These are phyloP conservation scores for Talaromyces marneffei DNA, from an alignment of 2,329 filamentous ascomycete genomes.

Conservation along the genomic window DNA sequence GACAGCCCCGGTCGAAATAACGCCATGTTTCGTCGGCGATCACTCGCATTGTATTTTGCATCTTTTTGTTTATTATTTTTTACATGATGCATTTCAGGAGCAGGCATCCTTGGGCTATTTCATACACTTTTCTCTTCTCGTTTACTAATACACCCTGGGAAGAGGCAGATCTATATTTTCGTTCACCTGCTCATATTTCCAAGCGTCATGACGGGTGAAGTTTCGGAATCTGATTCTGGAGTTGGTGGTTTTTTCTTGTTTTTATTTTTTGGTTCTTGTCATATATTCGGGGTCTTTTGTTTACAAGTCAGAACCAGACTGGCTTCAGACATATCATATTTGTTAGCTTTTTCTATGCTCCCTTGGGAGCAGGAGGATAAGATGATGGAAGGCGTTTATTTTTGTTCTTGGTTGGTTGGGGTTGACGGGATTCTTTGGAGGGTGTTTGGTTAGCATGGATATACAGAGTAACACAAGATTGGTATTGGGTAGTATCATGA, in stretches of 20 bases:
- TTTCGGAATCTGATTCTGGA: neutral
- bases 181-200: neutral
- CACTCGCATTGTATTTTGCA: neutral
- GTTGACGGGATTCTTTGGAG: neutral
- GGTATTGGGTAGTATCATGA: neutral
- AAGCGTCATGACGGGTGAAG: neutral
- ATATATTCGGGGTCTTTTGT: conserved; percentile 5
- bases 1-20: neutral
- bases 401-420: neutral
- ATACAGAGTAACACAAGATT: neutral
- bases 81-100: conserved; percentile 12
- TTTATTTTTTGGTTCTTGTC: conserved; percentile 14
- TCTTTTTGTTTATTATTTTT: conserved; percentile 11
- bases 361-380: neutral
- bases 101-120: conserved; percentile 11
- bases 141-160: neutral
- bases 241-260: conserved; percentile 2
- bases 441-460: conserved; percentile 3
- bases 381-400: neutral
- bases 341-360: neutral
- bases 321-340: neutral
- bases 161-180: neutral
- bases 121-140: neutral
- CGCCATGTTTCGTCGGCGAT: neutral
- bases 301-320: conserved; percentile 6